Conservation (phyloP, 2,329 filamentous ascomycete genomes). For the Aureobasidium leucospermi region DNA sequence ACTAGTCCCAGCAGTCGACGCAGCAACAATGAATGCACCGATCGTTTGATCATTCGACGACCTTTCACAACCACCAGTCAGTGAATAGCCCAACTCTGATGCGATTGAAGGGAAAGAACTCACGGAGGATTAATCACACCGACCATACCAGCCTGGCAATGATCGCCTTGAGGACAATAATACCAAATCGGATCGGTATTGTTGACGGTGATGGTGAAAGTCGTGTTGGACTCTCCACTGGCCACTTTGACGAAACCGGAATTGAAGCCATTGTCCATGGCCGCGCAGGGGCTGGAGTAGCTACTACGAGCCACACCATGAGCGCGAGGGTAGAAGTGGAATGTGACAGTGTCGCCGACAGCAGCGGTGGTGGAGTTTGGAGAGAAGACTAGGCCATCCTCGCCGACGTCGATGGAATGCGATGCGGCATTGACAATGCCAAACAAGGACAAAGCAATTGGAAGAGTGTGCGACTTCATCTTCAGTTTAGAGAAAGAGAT, state of each 20-base stretch:
- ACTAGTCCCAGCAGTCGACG: background rate
- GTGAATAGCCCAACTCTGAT: background rate
- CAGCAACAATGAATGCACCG: background rate
- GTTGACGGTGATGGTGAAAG: constrained; percentile 10
- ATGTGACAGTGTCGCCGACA: constrained; percentile 7
- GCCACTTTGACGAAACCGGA: constrained; percentile 11
- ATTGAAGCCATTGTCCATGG: constrained; percentile 11
- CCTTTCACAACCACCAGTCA: background rate
- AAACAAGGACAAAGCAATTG: background rate
- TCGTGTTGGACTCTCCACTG: background rate
- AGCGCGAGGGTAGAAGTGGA: constrained; percentile 12
- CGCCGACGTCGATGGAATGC: constrained; percentile 9
- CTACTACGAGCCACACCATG: constrained; percentile 15
- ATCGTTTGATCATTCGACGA: background rate
- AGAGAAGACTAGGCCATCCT: constrained; percentile 9
- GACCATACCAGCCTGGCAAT: constrained; percentile 16
- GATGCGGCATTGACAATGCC: background rate
- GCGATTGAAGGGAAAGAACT: background rate
- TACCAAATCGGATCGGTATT: constrained; percentile 13
- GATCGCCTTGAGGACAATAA: constrained; percentile 12
- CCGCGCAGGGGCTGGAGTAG: constrained; percentile 6
- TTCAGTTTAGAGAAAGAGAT: background rate
- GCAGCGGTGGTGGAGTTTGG: constrained; percentile 11
- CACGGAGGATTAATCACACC: constrained; percentile 16
- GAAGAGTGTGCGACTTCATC: background rate